These are phyloP conservation scores for Calonectria pseudoreteaudii DNA, from an alignment of 2,329 filamentous ascomycete genomes.

Conservation along the genomic window DNA sequence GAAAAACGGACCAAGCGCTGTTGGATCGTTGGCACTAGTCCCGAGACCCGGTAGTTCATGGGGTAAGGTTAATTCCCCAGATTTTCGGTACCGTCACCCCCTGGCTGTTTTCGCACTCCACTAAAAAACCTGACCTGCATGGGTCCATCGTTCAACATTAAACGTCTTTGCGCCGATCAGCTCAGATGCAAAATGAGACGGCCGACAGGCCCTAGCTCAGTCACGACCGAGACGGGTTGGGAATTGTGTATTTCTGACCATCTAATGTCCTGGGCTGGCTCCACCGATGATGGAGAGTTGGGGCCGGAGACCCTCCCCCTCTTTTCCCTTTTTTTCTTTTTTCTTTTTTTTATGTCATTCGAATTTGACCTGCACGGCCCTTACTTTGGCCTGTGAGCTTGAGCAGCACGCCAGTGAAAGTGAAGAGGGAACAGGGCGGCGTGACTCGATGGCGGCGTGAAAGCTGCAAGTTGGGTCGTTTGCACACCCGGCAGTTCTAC, in stretches of 20 bases:
- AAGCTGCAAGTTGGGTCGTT: not conserved
- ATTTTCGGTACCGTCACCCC: not conserved
- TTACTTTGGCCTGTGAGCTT: not conserved
- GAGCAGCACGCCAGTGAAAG: not conserved
- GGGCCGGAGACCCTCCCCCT: not conserved
- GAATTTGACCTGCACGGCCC: not conserved
- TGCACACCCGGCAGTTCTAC: not conserved
- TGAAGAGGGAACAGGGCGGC: not conserved
- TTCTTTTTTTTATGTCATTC: too few species aligned
- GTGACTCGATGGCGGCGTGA: not conserved
- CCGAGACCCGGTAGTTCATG: not conserved
- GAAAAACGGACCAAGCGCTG: not conserved
- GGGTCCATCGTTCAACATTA: constrained; percentile 2
- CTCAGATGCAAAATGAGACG: not conserved
- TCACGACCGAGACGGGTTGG: not conserved
- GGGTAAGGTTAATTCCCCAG: constrained; percentile 4
- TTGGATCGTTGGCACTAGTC: not conserved
- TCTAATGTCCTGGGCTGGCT: not conserved
- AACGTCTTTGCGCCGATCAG: not conserved
- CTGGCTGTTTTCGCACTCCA: not conserved
- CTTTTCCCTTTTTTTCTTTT: too few species aligned
- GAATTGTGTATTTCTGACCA: not conserved
- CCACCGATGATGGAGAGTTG: too few species aligned
- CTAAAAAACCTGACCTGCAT: not conserved
- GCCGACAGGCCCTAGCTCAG: not conserved